Evolutionary conservation across 2,329 filamentous ascomycete genomes (phyloP), one percentile per base, ranked within the genome.

Genomic region (Colletotrichum falcatum): DNA sequence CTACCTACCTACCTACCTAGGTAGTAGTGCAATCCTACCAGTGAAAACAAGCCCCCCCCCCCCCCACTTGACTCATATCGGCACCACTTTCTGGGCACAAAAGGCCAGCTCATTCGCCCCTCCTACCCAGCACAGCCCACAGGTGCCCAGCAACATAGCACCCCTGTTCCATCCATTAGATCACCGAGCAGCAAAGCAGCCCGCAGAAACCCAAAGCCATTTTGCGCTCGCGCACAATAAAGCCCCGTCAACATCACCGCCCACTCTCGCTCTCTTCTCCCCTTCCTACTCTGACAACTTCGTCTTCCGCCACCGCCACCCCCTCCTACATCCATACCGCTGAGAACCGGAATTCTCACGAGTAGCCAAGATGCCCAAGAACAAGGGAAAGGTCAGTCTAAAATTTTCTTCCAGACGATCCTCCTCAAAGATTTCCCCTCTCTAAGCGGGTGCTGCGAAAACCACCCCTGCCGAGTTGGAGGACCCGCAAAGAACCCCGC

Each of bases 381-480:
- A 98, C 84, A 98, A 98, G 91, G 95, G 95, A 95, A 98, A 97
- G 87, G 94, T 97, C 87, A 81, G 88, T 79, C 53, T 20, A 55
- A 55, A 20, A 37, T n/a, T 7, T 33, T 14, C 6, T 55, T 37
- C 16, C 53, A n/a, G 20, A 23, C 8, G 30, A 55, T 37, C 5
- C 30, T 55, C n/a, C 48, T 51, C 33, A 30, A 56, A 30, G 2
- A 28, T n/a, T 58, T 20, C 20, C 20, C 28, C 28, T 49, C 35
- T 48, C 26, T 11, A 37, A 37, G 53, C 30, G 53, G 30, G 53
- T 55, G n/a, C 23, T 42, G 56, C 35, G 26, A 69, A 70, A 66
- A 66, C 55, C 26, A 56, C 63, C 67, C 67, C 64, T 67, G 51
- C 63, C 58, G 53, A 67, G 64, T 46, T 20, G 67, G 20, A n/a